A percentile compares a stretch with the other conserved stretches of the same genome.
These are phyloP conservation scores for Cyberlindnera maclurae DNA, from an alignment of 805 yeast genomes.

Conservation along the genomic window DNA sequence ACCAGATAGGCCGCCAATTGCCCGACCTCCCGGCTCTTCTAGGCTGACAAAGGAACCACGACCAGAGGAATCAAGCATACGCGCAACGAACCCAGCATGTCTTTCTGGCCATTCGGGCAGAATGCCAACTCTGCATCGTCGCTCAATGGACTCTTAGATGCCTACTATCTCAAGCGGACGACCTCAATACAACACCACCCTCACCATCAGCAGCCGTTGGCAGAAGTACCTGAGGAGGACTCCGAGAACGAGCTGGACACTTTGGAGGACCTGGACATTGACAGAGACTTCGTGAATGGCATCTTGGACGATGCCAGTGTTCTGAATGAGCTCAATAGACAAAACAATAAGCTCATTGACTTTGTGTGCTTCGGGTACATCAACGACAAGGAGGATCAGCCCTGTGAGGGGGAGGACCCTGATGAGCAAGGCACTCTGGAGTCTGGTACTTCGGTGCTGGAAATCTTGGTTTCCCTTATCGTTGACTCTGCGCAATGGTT, in stretches of 20 bases:
- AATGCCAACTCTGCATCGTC: conserved; percentile 26
- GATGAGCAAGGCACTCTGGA: not conserved
- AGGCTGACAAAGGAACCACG: too few species aligned
- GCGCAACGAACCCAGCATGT: conserved; percentile 22
- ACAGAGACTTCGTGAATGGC: conserved; percentile 28
- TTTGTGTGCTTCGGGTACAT: conserved; percentile 41
- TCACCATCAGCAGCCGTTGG: conserved; percentile 7
- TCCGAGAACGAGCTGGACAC: conserved; percentile 3
- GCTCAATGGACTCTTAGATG: conserved; percentile 34
- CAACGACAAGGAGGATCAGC: conserved; percentile 7
- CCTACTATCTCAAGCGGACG: conserved; percentile 27
- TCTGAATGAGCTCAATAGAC: conserved; percentile 30
- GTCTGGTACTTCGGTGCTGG: conserved; percentile 33
- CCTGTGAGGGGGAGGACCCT: not conserved
- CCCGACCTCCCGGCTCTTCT: too few species aligned
- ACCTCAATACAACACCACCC: conserved; percentile 5
- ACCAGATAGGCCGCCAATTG: too few species aligned
- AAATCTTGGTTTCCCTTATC: conserved; percentile 37
- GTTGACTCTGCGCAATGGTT: conserved; percentile 36
- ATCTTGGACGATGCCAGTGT: conserved; percentile 32
- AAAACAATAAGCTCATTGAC: conserved; percentile 41
- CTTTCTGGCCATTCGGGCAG: conserved; percentile 41
- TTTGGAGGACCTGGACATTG: conserved; percentile 10
- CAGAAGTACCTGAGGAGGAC: not conserved
- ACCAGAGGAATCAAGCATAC: too few species aligned